A percentile compares a stretch with the other conserved stretches of the same genome.
Conservation (phyloP, 176 grass and related monocot species). For the Lolium multiflorum region DNA sequence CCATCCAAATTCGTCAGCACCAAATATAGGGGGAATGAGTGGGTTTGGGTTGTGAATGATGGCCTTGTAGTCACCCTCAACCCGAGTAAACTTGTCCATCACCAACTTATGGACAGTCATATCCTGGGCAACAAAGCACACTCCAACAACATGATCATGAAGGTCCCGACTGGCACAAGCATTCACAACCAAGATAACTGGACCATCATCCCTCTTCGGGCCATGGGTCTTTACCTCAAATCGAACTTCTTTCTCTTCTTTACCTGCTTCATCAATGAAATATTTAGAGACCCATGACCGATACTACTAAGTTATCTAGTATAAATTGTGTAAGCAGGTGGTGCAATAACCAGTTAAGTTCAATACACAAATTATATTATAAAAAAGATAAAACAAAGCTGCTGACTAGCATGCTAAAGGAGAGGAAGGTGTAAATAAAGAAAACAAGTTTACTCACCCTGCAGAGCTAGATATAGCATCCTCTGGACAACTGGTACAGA, state of each 20-base stretch:
- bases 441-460: conserved; percentile 54
- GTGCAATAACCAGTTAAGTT: conserved; percentile 4
- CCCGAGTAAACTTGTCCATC: conserved; percentile 86
- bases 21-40: conserved; percentile 95
- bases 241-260: conserved; percentile 83
- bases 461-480: conserved; percentile 89
- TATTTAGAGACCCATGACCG: conserved; percentile 27
- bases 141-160: conserved; percentile 80
- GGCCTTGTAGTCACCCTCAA: conserved; percentile 93
- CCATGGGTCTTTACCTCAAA: conserved; percentile 95
- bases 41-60: conserved; percentile 87
- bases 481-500: conserved; percentile 68
- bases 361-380: background rate
- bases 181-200: conserved; percentile 87
- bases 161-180: conserved; percentile 84
- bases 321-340: conserved; percentile 8
- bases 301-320: conserved; percentile 16
- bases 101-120: conserved; percentile 94
- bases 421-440: background rate
- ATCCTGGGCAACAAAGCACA: conserved; percentile 96
- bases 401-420: conserved; percentile 3
- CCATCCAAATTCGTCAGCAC: conserved; percentile 90
- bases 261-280: conserved; percentile 57
- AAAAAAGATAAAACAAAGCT: background rate
- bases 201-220: conserved; percentile 54